A percentile compares a stretch with the other conserved stretches of the same genome.
phyloP scores from a whole-genome alignment of 1,139 yeast species.

The Chernovozyma aurita region DNA sequence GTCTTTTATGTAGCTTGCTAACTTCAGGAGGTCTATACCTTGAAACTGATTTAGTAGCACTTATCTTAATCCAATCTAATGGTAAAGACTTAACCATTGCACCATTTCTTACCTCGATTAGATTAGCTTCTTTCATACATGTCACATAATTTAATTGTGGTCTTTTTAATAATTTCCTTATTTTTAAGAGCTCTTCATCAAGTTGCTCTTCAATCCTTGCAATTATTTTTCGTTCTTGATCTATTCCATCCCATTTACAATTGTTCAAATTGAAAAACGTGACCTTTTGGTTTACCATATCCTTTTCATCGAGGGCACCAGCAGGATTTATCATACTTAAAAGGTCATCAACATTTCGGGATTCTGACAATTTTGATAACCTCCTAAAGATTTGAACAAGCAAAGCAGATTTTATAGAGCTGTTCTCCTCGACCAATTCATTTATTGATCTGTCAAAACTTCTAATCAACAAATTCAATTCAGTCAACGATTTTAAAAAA shows the following conservation, averaged over 20 bases:
- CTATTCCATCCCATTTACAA: conserved; percentile 38
- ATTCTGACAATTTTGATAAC: conserved; percentile 15
- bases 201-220: conserved; percentile 41
- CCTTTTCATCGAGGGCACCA: conserved; percentile 47
- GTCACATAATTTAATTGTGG: conserved; percentile 56
- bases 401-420: conserved; percentile 19
- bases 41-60: conserved; percentile 65
- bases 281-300: conserved; percentile 39
- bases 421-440: conserved; percentile 2
- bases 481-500: conserved; percentile 49
- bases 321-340: conserved; percentile 54
- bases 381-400: conserved; percentile 20
- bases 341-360: conserved; percentile 24
- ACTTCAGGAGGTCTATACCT: conserved; percentile 68
- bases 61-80: conserved; percentile 67
- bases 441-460: conserved; percentile 22
- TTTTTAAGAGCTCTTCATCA: conserved; percentile 43
- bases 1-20: conserved; percentile 43
- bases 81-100: conserved; percentile 57
- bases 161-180: conserved; percentile 46
- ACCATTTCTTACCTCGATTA: conserved; percentile 68
- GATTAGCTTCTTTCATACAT: conserved; percentile 59
- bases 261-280: conserved; percentile 48
- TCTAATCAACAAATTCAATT: conserved; percentile 26
- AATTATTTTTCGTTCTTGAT: conserved; percentile 37